Evolutionary conservation across 106 monocot species (phyloP), one percentile per base, ranked within the genome.

Genomic region (Cymbidium sinense): DNA sequence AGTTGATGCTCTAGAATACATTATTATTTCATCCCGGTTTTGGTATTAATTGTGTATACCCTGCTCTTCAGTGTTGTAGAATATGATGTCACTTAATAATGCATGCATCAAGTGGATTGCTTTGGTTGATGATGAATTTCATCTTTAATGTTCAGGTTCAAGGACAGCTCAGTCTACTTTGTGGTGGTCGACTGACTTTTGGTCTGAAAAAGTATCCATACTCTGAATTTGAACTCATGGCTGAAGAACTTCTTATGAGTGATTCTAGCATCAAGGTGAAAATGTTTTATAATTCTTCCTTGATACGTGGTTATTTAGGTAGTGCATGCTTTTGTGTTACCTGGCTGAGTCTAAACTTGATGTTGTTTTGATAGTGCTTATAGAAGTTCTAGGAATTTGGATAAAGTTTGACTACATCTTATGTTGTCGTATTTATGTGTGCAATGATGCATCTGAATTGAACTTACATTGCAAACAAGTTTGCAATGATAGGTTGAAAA

Each of bases 241-340:
- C 91, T 62, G 99, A 99, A 86, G 99, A 99, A 79, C 99, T 99
- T 87, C 92, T 99, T 25, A 90, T 99, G 86, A 99, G 99, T 81
- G 99, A 99, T 70, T 95, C 95, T 70, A 79, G 79, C 71, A 88
- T 99, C 84, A 99, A 87, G 99, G 99, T 99, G 73, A 76, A 33
- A 75, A 33, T 76, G 54, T 34, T 44, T 34, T 34, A 17, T 13
- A 52, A 33, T 15, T 76, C 20, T 55, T 55, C 27, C 25, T 20
- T 34, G 31, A 17, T 1, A 25, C 12, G 8, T 47, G n/a, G 20
- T 2, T 72, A n/a, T 72, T 72, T 39, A 36, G 0, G 44, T 2
- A 27, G 21, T 12, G 43, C 27, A 44, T 44, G 23, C 20, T 74
- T 74, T 11, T 44, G 28, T 33, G 44, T 2, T 74, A 28, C 7